Base-by-base conservation (phyloP, 2,329 filamentous ascomycete species). In the Calycina herbarum region DNA sequence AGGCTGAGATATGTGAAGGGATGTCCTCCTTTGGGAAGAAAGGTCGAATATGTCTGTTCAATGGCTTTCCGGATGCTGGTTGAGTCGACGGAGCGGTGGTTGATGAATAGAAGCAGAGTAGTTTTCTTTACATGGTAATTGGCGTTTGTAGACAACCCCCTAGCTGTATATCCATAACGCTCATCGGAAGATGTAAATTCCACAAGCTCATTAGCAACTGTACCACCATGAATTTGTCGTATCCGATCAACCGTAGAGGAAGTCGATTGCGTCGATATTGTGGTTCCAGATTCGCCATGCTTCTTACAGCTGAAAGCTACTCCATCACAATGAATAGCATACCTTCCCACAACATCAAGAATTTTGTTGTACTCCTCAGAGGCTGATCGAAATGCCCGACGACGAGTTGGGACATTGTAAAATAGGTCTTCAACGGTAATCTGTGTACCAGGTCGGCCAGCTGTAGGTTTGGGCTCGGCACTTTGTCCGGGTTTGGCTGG, bases 301-400 rank as follows among this genome's bases (percentile, higher is more conserved):
- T 98, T 99, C 77, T 97, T 97, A 81, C 95, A 98, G 2, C 93
- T 94, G 77, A 99, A 98, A 1, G 91, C 91, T 13, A 99, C 93
- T n/a, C 91, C 89, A 63, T 86, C 82, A 76, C 94, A 97, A 77
- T 99, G 95, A 10, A 99, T 86, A 33, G 95, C 92, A 79, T 99
- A 98, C 56, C 92, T 89, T 15, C 95, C 93, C 8, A 98, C 91
- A 76, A 97, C 88, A 76, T 99, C 95, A 31, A 98, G 88, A 64
- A 99, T 97, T 79, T 98, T 99, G 74, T 96, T 93, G 80, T 96
- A 98, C 76, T 99, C 96, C 75, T 99, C 95, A 45, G 93, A 92
- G 20, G 91, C 81, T 15, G 94, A 98, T 51, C 95, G 88, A 74
- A 99, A 99, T 11, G 96, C 95, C 70, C 89, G 87, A 42, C 94